A percentile compares a stretch with the other conserved stretches of the same genome.
phyloP scores from a whole-genome alignment of 1,284 basidiomycete genomes.

The Trichosporon asahii region DNA sequence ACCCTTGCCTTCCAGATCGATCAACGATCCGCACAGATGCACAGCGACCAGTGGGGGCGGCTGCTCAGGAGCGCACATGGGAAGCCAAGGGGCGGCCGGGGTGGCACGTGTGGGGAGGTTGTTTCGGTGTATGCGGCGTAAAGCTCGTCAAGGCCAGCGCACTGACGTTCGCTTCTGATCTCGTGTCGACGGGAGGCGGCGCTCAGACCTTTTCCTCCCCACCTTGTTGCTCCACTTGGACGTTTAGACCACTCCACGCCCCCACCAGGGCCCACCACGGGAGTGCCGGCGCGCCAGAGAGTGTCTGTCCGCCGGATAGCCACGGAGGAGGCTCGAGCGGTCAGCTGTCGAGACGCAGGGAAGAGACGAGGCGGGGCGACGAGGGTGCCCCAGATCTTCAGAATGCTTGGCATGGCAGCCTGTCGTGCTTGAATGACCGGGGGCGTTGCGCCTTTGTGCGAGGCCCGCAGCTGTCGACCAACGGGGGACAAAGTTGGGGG shows the following conservation, averaged over 20 bases:
- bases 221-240: not conserved
- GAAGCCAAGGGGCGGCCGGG: not conserved
- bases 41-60: not conserved
- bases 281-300: not conserved
- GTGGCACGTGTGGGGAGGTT: not conserved
- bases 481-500: too few species aligned
- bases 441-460: too few species aligned
- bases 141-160: too few species aligned
- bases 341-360: not conserved
- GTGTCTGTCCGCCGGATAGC: not conserved
- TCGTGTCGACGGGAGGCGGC: not conserved
- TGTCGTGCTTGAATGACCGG: too few species aligned
- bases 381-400: not conserved
- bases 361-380: not conserved
- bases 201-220: not conserved
- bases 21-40: not conserved
- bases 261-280: not conserved
- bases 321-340: not conserved
- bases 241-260: not conserved
- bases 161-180: conserved; percentile 1
- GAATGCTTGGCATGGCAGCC: too few species aligned
- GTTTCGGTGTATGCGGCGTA: not conserved
- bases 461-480: too few species aligned
- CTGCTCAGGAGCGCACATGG: not conserved
- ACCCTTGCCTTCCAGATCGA: not conserved